Evolutionary conservation across 164 flowering plant genomes (phyloP).

Genomic region (Pachysandra terminalis): DNA sequence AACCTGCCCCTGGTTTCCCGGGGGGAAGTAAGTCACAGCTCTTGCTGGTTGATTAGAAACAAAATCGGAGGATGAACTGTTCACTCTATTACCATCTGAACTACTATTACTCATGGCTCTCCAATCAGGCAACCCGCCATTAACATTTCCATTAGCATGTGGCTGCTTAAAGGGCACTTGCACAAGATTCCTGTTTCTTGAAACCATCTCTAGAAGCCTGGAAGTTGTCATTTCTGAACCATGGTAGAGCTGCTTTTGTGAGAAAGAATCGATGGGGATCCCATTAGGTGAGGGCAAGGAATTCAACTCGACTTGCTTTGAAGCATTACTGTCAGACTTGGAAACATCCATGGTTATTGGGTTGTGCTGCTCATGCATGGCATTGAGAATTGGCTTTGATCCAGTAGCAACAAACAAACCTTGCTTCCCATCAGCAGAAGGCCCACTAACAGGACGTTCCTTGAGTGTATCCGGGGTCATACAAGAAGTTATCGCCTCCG

Average conservation of each 20-base stretch:
- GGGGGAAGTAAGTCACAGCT: conserved; percentile 27
- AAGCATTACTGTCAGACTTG: conserved; percentile 27
- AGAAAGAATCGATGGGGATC: conserved; percentile 21
- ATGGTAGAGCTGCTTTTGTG: conserved; percentile 30
- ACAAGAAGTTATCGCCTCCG: conserved; percentile 4
- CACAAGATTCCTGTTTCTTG: conserved; percentile 27
- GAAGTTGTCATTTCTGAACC: conserved; percentile 30
- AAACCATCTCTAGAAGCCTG: conserved; percentile 31
- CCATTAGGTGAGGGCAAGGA: conserved; percentile 29
- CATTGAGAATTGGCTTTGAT: conserved; percentile 11
- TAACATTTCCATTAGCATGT: conserved; percentile 28
- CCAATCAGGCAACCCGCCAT: conserved; percentile 43
- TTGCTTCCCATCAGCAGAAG: conserved; percentile 31
- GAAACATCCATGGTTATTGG: conserved; percentile 23
- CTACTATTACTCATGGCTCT: conserved; percentile 23
- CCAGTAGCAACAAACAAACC: conserved; percentile 26
- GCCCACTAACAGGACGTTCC: conserved; percentile 23
- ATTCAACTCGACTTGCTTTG: conserved; percentile 44
- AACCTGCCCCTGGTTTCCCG: conserved; percentile 44
- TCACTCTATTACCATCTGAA: conserved; percentile 18
- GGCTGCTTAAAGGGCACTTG: conserved; percentile 39
- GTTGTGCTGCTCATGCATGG: conserved; percentile 27
- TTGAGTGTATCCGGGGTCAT: conserved; percentile 22
- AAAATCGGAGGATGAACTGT: conserved; percentile 23
- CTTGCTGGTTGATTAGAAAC: conserved; percentile 30